Conservation (phyloP, 2,329 filamentous ascomycete genomes). For the Talaromyces islandicus region DNA sequence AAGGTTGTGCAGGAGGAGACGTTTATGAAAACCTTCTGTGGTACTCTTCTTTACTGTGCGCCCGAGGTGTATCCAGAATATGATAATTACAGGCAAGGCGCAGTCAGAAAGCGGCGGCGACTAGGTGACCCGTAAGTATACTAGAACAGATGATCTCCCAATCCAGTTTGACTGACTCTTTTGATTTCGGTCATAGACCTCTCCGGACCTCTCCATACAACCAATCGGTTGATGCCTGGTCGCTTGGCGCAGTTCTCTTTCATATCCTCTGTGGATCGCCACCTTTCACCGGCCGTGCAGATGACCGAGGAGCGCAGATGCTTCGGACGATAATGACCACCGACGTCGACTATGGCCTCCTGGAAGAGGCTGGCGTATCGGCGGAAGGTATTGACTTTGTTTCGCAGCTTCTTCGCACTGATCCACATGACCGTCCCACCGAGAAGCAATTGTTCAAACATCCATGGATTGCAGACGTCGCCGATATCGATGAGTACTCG, state of each 20-base stretch:
- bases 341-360: slow-evolving; percentile 59
- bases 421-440: slow-evolving; percentile 70
- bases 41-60: slow-evolving; percentile 90
- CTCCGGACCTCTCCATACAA: slow-evolving; percentile 63
- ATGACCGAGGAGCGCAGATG: slow-evolving; percentile 71
- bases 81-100: slow-evolving; percentile 55
- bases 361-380: slow-evolving; percentile 57
- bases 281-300: slow-evolving; percentile 73
- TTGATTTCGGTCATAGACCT: slow-evolving; percentile 24
- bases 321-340: slow-evolving; percentile 76
- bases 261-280: slow-evolving; percentile 73
- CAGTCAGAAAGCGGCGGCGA: slow-evolving; percentile 59
- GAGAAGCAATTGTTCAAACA: slow-evolving; percentile 65
- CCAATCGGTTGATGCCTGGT: slow-evolving; percentile 94
- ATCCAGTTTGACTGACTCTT: background rate
- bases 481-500: slow-evolving; percentile 55
- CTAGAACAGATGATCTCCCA: background rate
- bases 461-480: slow-evolving; percentile 62
- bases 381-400: slow-evolving; percentile 67
- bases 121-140: slow-evolving; percentile 39
- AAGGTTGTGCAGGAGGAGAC: slow-evolving; percentile 91
- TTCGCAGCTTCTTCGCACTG: slow-evolving; percentile 69
- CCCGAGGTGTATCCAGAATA: slow-evolving; percentile 92
- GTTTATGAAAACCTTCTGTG: slow-evolving; percentile 92
- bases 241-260: slow-evolving; percentile 85